These are phyloP conservation scores for Diospyros lotus DNA, from an alignment of 148 eudicot species.

Conservation along the genomic window DNA sequence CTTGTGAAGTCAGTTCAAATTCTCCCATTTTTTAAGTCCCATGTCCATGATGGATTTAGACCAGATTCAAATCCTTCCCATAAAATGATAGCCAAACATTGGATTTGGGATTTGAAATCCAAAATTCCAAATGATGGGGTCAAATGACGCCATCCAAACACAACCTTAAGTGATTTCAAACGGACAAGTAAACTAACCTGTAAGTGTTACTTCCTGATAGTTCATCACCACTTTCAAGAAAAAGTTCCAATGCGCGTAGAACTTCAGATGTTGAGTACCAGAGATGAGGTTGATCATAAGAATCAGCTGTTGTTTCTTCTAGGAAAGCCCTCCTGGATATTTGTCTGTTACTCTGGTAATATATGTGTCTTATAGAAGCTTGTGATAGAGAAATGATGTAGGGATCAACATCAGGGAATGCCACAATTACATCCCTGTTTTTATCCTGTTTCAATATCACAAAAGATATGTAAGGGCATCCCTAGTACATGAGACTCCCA, in stretches of 20 bases:
- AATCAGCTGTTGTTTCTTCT: constrained; percentile 21
- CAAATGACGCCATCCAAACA: too few species aligned
- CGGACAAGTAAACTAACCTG: constrained; percentile 26
- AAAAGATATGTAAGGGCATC: not conserved
- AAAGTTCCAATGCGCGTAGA: constrained; percentile 33
- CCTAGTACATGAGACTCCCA: too few species aligned
- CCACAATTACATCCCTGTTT: constrained; percentile 51
- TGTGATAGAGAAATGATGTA: constrained; percentile 16
- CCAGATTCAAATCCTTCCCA: too few species aligned
- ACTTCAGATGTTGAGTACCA: constrained; percentile 56
- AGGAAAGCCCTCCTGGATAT: constrained; percentile 21
- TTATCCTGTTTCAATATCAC: constrained; percentile 38
- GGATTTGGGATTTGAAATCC: not conserved
- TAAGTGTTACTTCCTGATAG: constrained; percentile 48
- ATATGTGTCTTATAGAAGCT: not conserved
- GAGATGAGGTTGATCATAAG: constrained; percentile 46
- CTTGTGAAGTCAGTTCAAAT: too few species aligned
- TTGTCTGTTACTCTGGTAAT: not conserved
- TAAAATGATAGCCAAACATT: not conserved
- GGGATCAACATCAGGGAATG: constrained; percentile 52
- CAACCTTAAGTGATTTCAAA: too few species aligned
- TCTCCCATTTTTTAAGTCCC: too few species aligned
- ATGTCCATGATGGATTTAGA: too few species aligned
- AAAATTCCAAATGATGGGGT: too few species aligned
- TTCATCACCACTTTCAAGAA: constrained; percentile 35